phyloP scores from a whole-genome alignment of 2,329 filamentous ascomycete species.

The Colletotrichum lindemuthianum region DNA sequence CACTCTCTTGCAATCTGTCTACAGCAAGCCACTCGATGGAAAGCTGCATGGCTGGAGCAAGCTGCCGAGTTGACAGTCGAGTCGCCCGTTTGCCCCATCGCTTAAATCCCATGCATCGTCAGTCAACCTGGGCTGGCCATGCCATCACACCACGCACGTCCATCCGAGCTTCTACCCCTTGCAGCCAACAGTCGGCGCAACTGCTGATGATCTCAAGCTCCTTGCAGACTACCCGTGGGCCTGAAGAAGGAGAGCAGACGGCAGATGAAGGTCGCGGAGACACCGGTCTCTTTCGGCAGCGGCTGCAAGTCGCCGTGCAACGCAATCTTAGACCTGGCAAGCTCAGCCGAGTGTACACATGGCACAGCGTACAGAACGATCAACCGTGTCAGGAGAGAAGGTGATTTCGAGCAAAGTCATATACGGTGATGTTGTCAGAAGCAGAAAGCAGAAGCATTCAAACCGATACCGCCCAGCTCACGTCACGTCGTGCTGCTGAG shows the following conservation, averaged over 20 bases:
- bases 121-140: not conserved
- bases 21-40: constrained; percentile 5
- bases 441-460: too few relatives aligned
- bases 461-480: too few relatives aligned
- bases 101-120: not conserved
- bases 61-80: constrained; percentile 13
- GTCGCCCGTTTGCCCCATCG: not conserved
- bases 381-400: too few relatives aligned
- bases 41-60: constrained; percentile 12
- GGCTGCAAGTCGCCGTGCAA: constrained; percentile 26
- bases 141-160: not conserved
- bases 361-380: not conserved
- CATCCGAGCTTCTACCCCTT: not conserved
- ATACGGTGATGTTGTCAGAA: too few relatives aligned
- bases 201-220: not conserved
- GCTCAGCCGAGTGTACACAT: not conserved
- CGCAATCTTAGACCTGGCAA: constrained; percentile 4
- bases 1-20: not conserved
- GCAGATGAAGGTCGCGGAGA: not conserved
- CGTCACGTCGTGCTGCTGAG: not conserved
- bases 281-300: constrained; percentile 5
- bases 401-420: too few relatives aligned
- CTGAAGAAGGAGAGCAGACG: not conserved
- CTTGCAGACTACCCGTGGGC: too few relatives aligned
- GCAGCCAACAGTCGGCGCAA: not conserved